Base-by-base conservation (phyloP, 495 filamentous ascomycete genomes). In the Podospora conica region DNA sequence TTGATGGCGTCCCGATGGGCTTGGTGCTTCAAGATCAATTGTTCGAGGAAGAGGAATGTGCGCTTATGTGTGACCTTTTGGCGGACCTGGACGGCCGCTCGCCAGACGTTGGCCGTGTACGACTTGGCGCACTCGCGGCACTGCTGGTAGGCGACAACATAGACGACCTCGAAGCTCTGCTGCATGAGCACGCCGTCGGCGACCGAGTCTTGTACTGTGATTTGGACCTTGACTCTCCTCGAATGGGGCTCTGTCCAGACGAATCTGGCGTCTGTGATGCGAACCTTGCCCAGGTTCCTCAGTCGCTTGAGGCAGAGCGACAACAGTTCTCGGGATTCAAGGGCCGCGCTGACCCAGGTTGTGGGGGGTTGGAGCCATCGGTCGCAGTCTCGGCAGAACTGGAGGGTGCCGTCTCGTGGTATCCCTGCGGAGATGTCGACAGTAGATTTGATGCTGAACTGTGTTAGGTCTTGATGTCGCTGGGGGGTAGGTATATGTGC, bases 201-300 rank as follows among this genome's bases (percentile, higher is more conserved):
- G 3, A 85, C 84, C 15, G 79, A 75, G 53, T 86, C 85, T 73
- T 98, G 94, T 20, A 98, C 85, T 0, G 92, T 96, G 71, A 98
- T 90, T 79, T 96, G 96, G 68, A 98, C 87, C 74, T 90, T 93
- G 60, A 98, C 83, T 71, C 95, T 82, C 71, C 91, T 82, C 59
- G 91, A 96, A 81, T 98, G 95, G 8, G 95, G 95, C 78, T 98
- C 95, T 3, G 95, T 98, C 95, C 95, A 98, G 69, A 97, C 91
- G 74, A 98, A 98, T 71, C 86, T 90, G 40, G 95, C 95, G 71
- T 98, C 95, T 73, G 95, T 92, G 67, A 98, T 93, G 54, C 95
- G 83, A 63, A 96, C 91, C 79, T 91, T 95, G 70, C 85, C 83
- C 63, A 98, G 77, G 53, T 93, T 92, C 60, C 86, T 82, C 64